Conservation (phyloP, 495 filamentous ascomycete genomes). For the Tuber borchii region DNA sequence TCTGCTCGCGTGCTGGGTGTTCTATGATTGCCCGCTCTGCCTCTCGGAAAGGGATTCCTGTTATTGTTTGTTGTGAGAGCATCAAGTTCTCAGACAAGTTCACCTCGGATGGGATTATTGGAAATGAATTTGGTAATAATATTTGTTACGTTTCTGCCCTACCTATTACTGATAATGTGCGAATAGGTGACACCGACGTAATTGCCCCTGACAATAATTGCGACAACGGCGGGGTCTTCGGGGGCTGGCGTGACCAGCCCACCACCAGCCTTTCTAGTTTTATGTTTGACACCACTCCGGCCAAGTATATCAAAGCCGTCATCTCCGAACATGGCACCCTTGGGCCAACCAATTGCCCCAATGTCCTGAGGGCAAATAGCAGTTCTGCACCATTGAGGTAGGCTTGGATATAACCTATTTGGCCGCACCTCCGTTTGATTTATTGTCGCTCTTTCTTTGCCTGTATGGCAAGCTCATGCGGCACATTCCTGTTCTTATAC, state of each 20-base stretch:
- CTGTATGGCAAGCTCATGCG: neutral
- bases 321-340: constrained; percentile 86
- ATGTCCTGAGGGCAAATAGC: constrained; percentile 27
- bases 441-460: neutral
- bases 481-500: neutral
- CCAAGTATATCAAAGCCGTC: constrained; percentile 77
- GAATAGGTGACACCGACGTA: constrained; percentile 29
- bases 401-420: neutral
- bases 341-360: constrained; percentile 73
- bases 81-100: constrained; percentile 93
- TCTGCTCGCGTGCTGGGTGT: constrained; percentile 82
- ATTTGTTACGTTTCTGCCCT: constrained; percentile 48
- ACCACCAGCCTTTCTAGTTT: constrained; percentile 71
- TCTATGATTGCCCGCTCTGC: constrained; percentile 84
- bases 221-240: constrained; percentile 44
- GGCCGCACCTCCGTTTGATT: neutral
- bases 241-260: constrained; percentile 55
- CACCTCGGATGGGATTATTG: constrained; percentile 80
- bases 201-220: constrained; percentile 21
- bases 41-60: constrained; percentile 63
- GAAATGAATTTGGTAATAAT: constrained; percentile 73
- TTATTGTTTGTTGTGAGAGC: constrained; percentile 87
- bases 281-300: constrained; percentile 92
- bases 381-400: neutral
- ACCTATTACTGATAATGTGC: constrained; percentile 7